Conservation (phyloP, 345 rosid species). For the Limnanthes douglasii region DNA sequence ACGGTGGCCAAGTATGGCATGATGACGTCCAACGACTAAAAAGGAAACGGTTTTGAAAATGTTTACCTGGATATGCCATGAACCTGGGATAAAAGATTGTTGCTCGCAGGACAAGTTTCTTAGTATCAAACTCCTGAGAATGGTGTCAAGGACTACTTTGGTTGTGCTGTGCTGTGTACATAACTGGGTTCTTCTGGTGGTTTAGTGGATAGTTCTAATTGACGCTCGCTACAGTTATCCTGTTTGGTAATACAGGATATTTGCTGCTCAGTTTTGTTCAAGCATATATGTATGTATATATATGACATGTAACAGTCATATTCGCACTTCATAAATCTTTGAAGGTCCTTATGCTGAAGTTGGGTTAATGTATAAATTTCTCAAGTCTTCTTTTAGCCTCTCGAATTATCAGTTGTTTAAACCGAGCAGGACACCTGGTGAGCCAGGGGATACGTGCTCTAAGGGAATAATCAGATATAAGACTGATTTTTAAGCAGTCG, state of each 20-base stretch:
- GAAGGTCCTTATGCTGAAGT: no score
- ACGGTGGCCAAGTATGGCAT: slow-evolving; percentile 31
- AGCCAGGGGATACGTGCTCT: no score
- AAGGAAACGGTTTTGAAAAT: slow-evolving; percentile 43
- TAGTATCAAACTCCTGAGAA: slow-evolving; percentile 1
- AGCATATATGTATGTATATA: slow-evolving; percentile 1
- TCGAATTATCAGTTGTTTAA: no score
- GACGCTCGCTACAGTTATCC: neutral
- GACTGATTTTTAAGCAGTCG: no score
- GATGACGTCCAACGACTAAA: slow-evolving; percentile 35
- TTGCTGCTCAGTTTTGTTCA: slow-evolving; percentile 1
- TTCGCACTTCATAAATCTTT: slow-evolving; percentile 2
- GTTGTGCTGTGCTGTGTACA: slow-evolving; percentile 5
- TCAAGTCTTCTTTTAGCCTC: no score
- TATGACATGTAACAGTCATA: no score
- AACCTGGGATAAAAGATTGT: slow-evolving; percentile 7
- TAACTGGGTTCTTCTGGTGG: neutral
- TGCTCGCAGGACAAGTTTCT: slow-evolving; percentile 6
- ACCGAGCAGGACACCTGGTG: no score
- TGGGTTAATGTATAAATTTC: no score
- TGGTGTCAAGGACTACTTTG: slow-evolving; percentile 4
- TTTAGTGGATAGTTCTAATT: neutral
- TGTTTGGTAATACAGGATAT: slow-evolving; percentile 7
- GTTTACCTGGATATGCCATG: slow-evolving; percentile 8
- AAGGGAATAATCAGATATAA: no score